Evolutionary conservation across 805 yeast species (phyloP).

Genomic region (Starmerella apis): DNA sequence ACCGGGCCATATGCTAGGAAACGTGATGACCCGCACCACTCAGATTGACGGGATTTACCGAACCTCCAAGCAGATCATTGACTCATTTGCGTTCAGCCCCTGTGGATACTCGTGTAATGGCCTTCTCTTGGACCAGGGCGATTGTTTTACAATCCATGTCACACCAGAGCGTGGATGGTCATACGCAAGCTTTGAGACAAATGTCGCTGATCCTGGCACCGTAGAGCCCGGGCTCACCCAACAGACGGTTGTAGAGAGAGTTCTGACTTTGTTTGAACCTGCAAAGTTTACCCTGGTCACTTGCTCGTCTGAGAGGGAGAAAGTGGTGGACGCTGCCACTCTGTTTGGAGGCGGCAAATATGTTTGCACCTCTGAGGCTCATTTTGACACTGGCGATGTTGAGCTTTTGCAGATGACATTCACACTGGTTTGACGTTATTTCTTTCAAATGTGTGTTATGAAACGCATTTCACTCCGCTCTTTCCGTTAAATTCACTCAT

Average conservation of each 20-base stretch:
- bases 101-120: constrained; percentile 93
- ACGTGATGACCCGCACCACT: constrained; percentile 51
- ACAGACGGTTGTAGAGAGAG: constrained; percentile 46
- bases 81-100: constrained; percentile 84
- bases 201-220: constrained; percentile 43
- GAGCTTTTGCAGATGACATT: constrained; percentile 12
- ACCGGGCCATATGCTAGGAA: constrained; percentile 77
- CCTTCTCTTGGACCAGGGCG: constrained; percentile 43
- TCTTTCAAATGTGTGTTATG: background rate
- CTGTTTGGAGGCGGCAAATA: constrained; percentile 13
- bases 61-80: constrained; percentile 38
- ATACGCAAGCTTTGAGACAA: constrained; percentile 91
- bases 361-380: constrained; percentile 20
- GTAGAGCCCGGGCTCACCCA: constrained; percentile 34
- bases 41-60: constrained; percentile 54
- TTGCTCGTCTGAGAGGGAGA: constrained; percentile 19
- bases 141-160: constrained; percentile 76
- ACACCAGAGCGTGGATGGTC: constrained; percentile 94
- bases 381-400: constrained; percentile 19
- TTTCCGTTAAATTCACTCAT: background rate
- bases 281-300: constrained; percentile 54
- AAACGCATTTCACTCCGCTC: background rate
- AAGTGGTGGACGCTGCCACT: constrained; percentile 1
- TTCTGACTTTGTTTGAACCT: constrained; percentile 61
- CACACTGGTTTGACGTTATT: background rate